A percentile compares a stretch with the other conserved stretches of the same genome.
These are phyloP conservation scores for Artemisia argyi DNA, from an alignment of 129 eudicot genomes.

Conservation along the genomic window DNA sequence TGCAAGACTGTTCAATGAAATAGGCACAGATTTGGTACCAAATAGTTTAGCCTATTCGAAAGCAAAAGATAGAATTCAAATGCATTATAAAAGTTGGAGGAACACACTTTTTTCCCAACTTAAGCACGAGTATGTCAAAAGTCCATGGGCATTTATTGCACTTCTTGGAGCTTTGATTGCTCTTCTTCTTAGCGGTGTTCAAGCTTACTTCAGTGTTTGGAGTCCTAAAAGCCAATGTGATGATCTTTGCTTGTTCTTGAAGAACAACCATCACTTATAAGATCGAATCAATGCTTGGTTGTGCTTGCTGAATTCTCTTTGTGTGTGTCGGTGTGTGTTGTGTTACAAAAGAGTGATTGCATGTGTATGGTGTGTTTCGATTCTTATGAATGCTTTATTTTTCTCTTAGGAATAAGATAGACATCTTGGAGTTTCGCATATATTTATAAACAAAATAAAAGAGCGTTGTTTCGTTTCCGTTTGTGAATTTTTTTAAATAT, in stretches of 20 bases:
- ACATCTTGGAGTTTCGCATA: no score
- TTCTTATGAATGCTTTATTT: neutral
- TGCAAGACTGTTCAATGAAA: conserved; percentile 29
- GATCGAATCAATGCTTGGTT: no score
- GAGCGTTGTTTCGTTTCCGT: no score
- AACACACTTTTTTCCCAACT: conserved; percentile 23
- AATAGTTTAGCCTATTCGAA: conserved; percentile 1
- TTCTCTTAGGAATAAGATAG: neutral
- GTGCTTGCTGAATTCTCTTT: no score
- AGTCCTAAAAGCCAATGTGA: conserved; percentile 31
- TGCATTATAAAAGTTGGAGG: conserved; percentile 9
- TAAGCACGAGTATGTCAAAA: conserved; percentile 32
- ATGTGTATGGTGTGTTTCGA: conserved; percentile 8
- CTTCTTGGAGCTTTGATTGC: conserved; percentile 37
- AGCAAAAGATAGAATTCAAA: conserved; percentile 8
- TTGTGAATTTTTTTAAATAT: no score
- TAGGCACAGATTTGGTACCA: conserved; percentile 24
- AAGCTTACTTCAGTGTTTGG: conserved; percentile 42
- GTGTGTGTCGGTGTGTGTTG: neutral
- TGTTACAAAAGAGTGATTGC: conserved; percentile 9
- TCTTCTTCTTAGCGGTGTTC: conserved; percentile 38
- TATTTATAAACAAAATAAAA: no score
- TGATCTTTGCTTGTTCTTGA: conserved; percentile 27
- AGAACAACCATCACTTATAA: conserved; percentile 19
- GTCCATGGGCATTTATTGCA: conserved; percentile 51